Evolutionary conservation across 208 protist genomes (phyloP).

Genomic region (Trypanosoma congolense): DNA sequence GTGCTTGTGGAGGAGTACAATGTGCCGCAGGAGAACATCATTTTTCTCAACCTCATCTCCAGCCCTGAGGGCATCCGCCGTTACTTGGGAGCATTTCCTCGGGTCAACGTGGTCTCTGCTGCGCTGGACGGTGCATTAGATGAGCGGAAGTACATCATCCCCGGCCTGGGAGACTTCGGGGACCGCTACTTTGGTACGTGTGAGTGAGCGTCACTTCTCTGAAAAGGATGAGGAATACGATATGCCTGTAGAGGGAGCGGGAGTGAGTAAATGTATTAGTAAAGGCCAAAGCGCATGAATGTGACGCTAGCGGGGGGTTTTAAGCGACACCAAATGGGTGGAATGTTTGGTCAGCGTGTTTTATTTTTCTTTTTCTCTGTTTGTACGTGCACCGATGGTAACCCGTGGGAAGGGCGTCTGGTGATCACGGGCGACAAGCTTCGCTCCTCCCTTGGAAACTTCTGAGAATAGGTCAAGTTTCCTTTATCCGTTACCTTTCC

Average conservation of each 20-base stretch:
- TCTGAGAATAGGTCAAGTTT: too few relatives aligned
- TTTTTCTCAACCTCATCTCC: slow-evolving; percentile 95
- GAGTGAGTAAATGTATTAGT: slow-evolving; percentile 10
- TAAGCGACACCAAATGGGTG: too few relatives aligned
- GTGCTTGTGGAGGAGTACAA: slow-evolving; percentile 77
- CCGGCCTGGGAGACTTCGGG: slow-evolving; percentile 96
- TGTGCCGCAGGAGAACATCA: slow-evolving; percentile 92
- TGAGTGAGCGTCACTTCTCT: slow-evolving; percentile 6
- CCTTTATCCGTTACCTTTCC: too few relatives aligned
- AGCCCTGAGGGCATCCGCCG: slow-evolving; percentile 82
- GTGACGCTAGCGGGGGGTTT: too few relatives aligned
- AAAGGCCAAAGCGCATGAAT: too few relatives aligned
- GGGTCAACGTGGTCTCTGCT: slow-evolving; percentile 87
- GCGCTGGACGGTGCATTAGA: slow-evolving; percentile 92
- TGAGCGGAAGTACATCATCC: slow-evolving; percentile 92
- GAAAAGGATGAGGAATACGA: background rate
- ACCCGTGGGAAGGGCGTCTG: background rate
- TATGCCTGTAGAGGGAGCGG: background rate
- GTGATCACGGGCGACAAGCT: background rate
- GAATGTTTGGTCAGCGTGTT: too few relatives aligned
- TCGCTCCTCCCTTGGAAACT: background rate
- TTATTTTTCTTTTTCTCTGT: slow-evolving; percentile 11
- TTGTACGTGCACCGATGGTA: background rate
- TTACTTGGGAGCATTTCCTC: slow-evolving; percentile 65
- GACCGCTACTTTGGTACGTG: slow-evolving; percentile 95